Evolutionary conservation across 257 asterid species (phyloP).

Genomic region (Solanum stenotomum): DNA sequence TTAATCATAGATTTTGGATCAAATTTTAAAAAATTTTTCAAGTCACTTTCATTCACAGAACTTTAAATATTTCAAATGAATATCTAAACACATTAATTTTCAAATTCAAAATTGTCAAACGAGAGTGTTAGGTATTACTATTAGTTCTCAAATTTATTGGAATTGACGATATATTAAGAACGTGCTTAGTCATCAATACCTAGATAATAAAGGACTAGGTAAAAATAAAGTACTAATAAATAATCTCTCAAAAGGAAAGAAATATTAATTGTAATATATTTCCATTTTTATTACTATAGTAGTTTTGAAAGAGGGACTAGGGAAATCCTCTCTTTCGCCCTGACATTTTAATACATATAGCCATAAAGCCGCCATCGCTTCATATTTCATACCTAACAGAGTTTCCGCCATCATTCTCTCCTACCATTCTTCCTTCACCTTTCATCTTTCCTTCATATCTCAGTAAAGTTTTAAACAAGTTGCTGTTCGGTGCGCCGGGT

Average conservation of each 20-base stretch:
- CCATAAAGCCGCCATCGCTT: constrained; percentile 69
- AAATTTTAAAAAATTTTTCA: neutral
- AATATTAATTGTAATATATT: neutral
- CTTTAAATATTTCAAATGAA: neutral
- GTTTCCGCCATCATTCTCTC: neutral
- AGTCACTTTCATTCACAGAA: neutral
- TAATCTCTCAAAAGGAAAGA: neutral
- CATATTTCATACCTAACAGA: neutral
- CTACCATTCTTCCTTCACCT: neutral
- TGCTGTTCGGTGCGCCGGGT: neutral
- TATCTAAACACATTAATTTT: neutral
- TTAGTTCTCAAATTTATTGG: neutral
- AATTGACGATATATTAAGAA: neutral
- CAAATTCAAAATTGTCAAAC: neutral
- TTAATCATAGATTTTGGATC: too few relatives aligned
- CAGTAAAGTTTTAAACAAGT: neutral
- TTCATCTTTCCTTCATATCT: neutral
- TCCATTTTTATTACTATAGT: neutral
- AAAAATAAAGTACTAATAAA: neutral
- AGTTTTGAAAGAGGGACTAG: neutral
- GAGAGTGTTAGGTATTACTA: neutral
- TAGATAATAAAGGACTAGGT: neutral
- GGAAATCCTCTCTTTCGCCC: constrained; percentile 7
- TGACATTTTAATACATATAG: neutral
- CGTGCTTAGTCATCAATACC: neutral